Evolutionary conservation across 2,329 filamentous ascomycete genomes (phyloP).

Genomic region (Cladosporium austrohemisphaericum): DNA sequence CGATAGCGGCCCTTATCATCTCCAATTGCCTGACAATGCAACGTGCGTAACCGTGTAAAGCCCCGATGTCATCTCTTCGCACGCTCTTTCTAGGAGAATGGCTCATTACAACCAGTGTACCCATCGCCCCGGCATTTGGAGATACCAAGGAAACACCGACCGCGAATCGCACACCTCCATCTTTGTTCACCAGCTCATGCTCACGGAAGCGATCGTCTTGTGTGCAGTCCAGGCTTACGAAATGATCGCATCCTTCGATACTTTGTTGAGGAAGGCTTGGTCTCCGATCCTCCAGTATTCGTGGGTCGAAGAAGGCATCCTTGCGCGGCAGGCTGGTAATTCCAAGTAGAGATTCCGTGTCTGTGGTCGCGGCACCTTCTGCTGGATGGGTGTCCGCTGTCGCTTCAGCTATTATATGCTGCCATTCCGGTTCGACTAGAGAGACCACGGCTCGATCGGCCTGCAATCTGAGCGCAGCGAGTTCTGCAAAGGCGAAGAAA

Average conservation of each 20-base stretch:
- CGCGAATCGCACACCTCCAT: conserved; percentile 32
- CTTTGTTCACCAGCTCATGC: conserved; percentile 26
- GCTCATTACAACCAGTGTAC: conserved; percentile 31
- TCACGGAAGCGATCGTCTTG: conserved; percentile 32
- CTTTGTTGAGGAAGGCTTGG: too few relatives aligned
- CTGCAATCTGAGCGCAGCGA: conserved; percentile 35
- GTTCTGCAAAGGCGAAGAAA: conserved; percentile 34
- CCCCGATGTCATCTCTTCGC: too few relatives aligned
- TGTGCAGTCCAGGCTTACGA: conserved; percentile 27
- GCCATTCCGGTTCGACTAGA: conserved; percentile 46
- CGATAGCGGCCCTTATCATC: conserved; percentile 31
- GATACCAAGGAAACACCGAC: conserved; percentile 33
- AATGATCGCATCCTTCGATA: conserved; percentile 11
- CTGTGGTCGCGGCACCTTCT: conserved; percentile 25
- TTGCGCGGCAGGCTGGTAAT: not conserved
- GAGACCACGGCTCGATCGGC: conserved; percentile 37
- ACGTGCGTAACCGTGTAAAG: conserved; percentile 30
- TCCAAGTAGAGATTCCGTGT: not conserved
- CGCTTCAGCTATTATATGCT: conserved; percentile 50
- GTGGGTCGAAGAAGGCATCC: not conserved
- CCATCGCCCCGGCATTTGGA: conserved; percentile 30
- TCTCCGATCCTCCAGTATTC: not conserved
- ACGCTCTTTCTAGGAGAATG: conserved; percentile 22
- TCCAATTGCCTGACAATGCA: conserved; percentile 35
- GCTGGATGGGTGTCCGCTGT: conserved; percentile 39